A percentile compares a stretch with the other conserved stretches of the same genome.
Evolutionary conservation across 2,329 filamentous ascomycete species (phyloP).

Genomic region (Botrytis fragariae): DNA sequence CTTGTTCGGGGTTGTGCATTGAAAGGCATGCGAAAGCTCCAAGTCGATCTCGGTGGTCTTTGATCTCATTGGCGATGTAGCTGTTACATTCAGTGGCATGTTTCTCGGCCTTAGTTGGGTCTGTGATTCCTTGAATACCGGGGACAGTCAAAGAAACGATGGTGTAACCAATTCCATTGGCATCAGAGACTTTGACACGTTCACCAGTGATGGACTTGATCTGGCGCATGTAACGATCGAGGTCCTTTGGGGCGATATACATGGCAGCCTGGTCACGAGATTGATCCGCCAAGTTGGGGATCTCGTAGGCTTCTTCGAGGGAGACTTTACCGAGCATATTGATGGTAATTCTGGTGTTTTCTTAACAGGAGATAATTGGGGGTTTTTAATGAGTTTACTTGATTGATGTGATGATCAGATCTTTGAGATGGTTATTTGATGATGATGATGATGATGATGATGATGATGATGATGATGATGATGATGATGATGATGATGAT

Average conservation of each 20-base stretch:
- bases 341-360: no score
- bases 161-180: not conserved
- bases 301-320: no score
- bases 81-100: not conserved
- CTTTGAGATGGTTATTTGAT: no score
- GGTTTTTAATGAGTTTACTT: no score
- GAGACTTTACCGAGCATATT: no score
- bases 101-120: not conserved
- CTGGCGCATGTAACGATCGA: not conserved
- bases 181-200: not conserved
- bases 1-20: not conserved
- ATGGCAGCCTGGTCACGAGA: not conserved
- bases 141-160: not conserved
- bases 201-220: not conserved
- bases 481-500: no score
- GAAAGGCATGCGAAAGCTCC: not conserved
- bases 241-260: not conserved
- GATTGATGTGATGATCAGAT: no score
- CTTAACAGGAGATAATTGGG: no score
- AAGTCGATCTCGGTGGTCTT: not conserved
- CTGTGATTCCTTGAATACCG: not conserved
- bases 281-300: no score
- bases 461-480: no score
- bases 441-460: no score
- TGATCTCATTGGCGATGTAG: not conserved